These are phyloP conservation scores for Geotrichum klebahnii DNA, from an alignment of 1,139 yeast genomes.

Conservation along the genomic window DNA sequence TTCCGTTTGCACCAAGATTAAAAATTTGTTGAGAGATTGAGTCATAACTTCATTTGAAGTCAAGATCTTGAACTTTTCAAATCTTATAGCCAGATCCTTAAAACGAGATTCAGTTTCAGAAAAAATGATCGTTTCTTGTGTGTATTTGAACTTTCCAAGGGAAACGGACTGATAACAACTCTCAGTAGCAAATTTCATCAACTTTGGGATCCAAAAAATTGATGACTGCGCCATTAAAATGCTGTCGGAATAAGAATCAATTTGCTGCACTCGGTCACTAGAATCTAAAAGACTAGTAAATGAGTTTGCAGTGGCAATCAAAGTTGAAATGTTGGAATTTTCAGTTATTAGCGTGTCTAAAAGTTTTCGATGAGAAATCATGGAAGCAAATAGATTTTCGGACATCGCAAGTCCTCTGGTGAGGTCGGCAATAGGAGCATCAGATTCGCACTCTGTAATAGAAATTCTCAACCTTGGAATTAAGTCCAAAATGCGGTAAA, in stretches of 20 bases:
- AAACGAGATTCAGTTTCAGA: conserved; percentile 20
- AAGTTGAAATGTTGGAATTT: conserved; percentile 12
- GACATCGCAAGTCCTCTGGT: conserved; percentile 74
- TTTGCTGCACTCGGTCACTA: conserved; percentile 24
- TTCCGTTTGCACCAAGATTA: conserved; percentile 13
- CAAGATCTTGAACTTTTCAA: conserved; percentile 11
- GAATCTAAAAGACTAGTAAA: conserved; percentile 29
- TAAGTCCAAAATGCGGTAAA: conserved; percentile 68
- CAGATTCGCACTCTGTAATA: conserved; percentile 55
- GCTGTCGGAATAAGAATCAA: conserved; percentile 5
- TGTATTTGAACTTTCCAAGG: conserved; percentile 17
- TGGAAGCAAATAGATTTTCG: conserved; percentile 61
- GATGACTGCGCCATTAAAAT: conserved; percentile 8
- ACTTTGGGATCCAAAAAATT: conserved; percentile 26
- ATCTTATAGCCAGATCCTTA: conserved; percentile 19
- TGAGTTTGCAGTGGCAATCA: conserved; percentile 17
- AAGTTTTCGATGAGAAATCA: conserved; percentile 38
- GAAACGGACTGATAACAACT: conserved; percentile 16
- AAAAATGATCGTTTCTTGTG: conserved; percentile 18
- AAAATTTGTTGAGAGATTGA: conserved; percentile 17
- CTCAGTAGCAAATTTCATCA: conserved; percentile 23
- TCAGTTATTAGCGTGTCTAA: conserved; percentile 13
- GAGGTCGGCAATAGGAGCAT: conserved; percentile 70
- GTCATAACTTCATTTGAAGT: conserved; percentile 15
- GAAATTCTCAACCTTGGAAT: conserved; percentile 74